These are phyloP conservation scores for Epichloe glyceriae DNA, from an alignment of 2,329 filamentous ascomycete genomes.

Conservation along the genomic window DNA sequence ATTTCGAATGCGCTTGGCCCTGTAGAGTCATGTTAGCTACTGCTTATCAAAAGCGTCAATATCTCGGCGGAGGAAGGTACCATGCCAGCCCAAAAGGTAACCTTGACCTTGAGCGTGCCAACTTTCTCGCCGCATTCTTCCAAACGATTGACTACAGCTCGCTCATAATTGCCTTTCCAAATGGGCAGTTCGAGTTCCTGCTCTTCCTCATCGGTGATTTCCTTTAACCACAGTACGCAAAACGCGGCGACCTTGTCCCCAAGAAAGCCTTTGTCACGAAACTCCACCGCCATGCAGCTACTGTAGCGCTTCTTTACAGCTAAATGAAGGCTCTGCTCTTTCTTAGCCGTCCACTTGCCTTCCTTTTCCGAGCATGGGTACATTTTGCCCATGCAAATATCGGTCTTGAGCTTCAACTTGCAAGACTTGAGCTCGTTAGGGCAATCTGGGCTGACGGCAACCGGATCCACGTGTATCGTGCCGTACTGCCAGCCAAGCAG, in stretches of 20 bases:
- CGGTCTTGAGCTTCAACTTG: constrained; percentile 47
- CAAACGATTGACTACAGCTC: constrained; percentile 33
- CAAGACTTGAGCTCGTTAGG: constrained; percentile 33
- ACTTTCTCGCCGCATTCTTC: constrained; percentile 34
- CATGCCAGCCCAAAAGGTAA: constrained; percentile 24
- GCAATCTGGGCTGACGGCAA: constrained; percentile 29
- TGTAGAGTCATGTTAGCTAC: constrained; percentile 6
- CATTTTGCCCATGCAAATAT: constrained; percentile 45
- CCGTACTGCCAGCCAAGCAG: constrained; percentile 60
- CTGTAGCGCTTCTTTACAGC: constrained; percentile 48
- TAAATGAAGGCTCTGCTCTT: constrained; percentile 29
- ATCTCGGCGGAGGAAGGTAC: constrained; percentile 8
- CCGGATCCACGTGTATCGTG: constrained; percentile 50
- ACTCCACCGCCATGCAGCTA: constrained; percentile 42
- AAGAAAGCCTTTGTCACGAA: constrained; percentile 26
- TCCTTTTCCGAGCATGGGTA: constrained; percentile 30
- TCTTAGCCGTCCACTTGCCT: constrained; percentile 40
- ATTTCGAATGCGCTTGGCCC: constrained; percentile 23
- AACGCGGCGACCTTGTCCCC: constrained; percentile 48
- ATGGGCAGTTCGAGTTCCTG: constrained; percentile 44
- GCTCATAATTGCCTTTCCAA: constrained; percentile 45
- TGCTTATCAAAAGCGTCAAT: background rate
- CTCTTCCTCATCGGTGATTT: constrained; percentile 56
- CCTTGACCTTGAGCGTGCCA: constrained; percentile 29
- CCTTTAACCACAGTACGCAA: constrained; percentile 53